phyloP scores from a whole-genome alignment of 768 basidiomycete genomes.

The Suillus alpinus region DNA sequence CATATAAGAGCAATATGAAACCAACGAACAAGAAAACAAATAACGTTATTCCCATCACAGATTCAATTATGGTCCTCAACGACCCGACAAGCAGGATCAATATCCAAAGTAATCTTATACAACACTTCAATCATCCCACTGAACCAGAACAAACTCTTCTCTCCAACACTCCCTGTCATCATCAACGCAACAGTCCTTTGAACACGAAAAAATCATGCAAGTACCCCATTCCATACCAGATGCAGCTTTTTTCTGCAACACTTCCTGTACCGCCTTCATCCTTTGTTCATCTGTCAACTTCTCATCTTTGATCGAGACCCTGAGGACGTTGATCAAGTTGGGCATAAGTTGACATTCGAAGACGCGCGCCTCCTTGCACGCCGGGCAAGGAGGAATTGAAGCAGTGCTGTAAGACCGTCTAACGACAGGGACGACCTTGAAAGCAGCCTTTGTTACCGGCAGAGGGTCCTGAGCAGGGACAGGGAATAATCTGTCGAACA shows the following conservation, averaged over 20 bases:
- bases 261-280: conserved; percentile 55
- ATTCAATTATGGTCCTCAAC: conserved; percentile 1
- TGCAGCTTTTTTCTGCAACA: conserved; percentile 46
- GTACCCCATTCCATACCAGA: conserved; percentile 94
- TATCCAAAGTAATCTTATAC: not conserved
- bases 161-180: conserved; percentile 52
- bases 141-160: conserved; percentile 73
- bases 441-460: conserved; percentile 59
- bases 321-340: conserved; percentile 80
- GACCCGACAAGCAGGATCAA: not conserved
- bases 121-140: conserved; percentile 62
- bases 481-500: conserved; percentile 77
- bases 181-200: conserved; percentile 66
- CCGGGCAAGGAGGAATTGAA: conserved; percentile 60
- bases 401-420: conserved; percentile 55
- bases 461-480: conserved; percentile 39
- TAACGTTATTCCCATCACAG: conserved; percentile 20
- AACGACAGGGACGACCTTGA: conserved; percentile 45
- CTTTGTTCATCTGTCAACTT: conserved; percentile 66
- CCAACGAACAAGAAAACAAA: conserved; percentile 16
- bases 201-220: conserved; percentile 84
- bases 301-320: conserved; percentile 26
- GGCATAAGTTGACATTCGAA: conserved; percentile 98
- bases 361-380: conserved; percentile 63
- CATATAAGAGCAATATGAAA: conserved; percentile 10